Evolutionary conservation across 345 rosid species (phyloP), one percentile per base, ranked within the genome.

Genomic region (Gossypium thurberi): DNA sequence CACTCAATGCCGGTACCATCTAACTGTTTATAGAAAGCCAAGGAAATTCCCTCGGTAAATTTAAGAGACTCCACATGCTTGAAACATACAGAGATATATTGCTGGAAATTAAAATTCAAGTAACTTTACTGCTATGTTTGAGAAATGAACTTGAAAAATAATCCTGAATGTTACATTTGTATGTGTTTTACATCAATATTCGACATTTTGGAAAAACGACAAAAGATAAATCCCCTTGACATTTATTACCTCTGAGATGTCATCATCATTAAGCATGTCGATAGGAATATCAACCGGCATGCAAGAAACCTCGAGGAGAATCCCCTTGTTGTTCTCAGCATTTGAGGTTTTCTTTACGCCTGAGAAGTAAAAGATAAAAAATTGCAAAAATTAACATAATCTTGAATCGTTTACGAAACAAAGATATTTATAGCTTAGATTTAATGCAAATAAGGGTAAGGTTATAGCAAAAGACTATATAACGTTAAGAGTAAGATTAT

Each of bases 301-400:
- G 65, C 74, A 71, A 43, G 74, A 71, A 21, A 71, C 42, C 43
- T 71, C 65, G 44, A 71, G 65, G 23, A 44, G 65, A 44, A 71
- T 21, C 23, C 21, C 65, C 53, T 6, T 13, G 44, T 40, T 14
- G 21, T 6, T 15, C n/a, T 23, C 17, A 11, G 40, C 40, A 66
- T 66, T 40, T 15, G 50, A 15, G 52, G 51, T 60, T 40, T 71
- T 58, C 53, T 57, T 56, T 57, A 56, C 44, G 40, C 74, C 65
- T 71, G 65, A 42, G 65, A 57, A 56, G n/a, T 40, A 28, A 70
- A 20, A 64, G 18, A 71, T n/a, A 14, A 53, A 53, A 52, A 42
- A 56, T 52, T 18, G 43, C 15, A 10, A 40, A 42, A 56, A 56
- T 44, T 40, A 58, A 21, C 63, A 14, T 13, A 40, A 20, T 33